Evolutionary conservation across 192 early-diverging fungal species (phyloP), one percentile per base, ranked within the genome.

Genomic region (Coemansia sp.): DNA sequence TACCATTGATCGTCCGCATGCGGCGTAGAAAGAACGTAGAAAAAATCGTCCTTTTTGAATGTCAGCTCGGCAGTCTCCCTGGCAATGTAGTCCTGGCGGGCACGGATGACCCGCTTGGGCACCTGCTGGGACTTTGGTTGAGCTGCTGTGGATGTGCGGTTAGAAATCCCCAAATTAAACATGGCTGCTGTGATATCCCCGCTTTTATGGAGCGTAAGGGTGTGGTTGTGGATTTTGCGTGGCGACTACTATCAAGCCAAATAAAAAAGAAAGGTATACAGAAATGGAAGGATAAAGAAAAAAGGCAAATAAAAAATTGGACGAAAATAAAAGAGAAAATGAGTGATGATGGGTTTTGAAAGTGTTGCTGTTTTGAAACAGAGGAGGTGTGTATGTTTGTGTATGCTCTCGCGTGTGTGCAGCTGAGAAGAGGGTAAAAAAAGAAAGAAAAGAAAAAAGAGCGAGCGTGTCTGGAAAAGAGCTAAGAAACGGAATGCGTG

Each of bases 51-150:
- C 59, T 89, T 87, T 60, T 80, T 80, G 63, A 93, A 93, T 48
- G 90, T 88, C n/a, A 93, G 78, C 71, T 93, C 89, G 22, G 83
- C 71, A 52, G 61, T 75, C 33, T 81, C 85, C 56, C 85, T 72
- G 17, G 88, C 88, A 12, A 83, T 73, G 67, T 93, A 91, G 85
- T 88, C 86, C 70, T 87, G 88, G 20, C 88, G 71, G 15, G 91
- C 88, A 69, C 89, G 90, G 74, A 91, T 89, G 72, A 93, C 88
- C 65, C 88, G 88, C 73, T 90, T 91, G 11, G 90, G 91, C n/a
- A 78, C 71, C 74, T 76, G 64, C 11, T 68, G 66, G 51, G 66
- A 52, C 32, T 72, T 66, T 36, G 72, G 60, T 15, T 75, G 57
- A 51, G 69, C 64, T 17, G 81, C 64, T 37, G 72, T 71, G 15